Percentiles rank a stretch among this genome's conserved stretches.
phyloP scores from a whole-genome alignment of 129 eudicot genomes.

The Oenanthe sinensis region DNA sequence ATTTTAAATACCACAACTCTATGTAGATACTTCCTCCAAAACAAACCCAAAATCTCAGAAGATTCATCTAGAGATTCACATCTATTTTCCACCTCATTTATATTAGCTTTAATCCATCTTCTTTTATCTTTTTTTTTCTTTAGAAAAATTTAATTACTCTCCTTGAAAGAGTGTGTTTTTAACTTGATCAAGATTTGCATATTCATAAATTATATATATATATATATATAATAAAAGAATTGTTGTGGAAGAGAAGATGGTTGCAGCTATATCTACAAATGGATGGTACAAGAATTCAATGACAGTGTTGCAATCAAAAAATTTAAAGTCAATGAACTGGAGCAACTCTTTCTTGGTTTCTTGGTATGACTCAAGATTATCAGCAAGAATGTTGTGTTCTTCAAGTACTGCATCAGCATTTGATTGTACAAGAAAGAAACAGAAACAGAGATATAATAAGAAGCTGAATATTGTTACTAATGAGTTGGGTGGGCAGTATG shows the following conservation, averaged over 20 bases:
- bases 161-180: neutral
- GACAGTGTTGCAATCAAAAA: neutral
- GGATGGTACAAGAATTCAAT: conserved; percentile 9
- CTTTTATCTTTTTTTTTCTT: neutral
- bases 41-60: neutral
- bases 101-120: neutral
- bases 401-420: neutral
- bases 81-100: neutral
- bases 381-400: neutral
- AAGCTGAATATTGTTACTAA: neutral
- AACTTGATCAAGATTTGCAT: conserved; percentile 4
- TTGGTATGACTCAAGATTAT: neutral
- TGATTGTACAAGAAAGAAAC: neutral
- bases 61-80: conserved; percentile 9
- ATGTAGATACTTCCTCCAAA: neutral
- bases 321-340: neutral
- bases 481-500: conserved; percentile 11
- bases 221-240: neutral
- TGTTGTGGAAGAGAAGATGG: neutral
- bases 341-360: conserved; percentile 4
- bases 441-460: neutral
- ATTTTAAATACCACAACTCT: neutral
- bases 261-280: conserved; percentile 7
- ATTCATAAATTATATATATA: neutral
- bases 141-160: neutral